Percentiles rank a stretch among this genome's conserved stretches.
phyloP scores from a whole-genome alignment of 768 basidiomycete species.

The Tricholoma bakamatsutake region DNA sequence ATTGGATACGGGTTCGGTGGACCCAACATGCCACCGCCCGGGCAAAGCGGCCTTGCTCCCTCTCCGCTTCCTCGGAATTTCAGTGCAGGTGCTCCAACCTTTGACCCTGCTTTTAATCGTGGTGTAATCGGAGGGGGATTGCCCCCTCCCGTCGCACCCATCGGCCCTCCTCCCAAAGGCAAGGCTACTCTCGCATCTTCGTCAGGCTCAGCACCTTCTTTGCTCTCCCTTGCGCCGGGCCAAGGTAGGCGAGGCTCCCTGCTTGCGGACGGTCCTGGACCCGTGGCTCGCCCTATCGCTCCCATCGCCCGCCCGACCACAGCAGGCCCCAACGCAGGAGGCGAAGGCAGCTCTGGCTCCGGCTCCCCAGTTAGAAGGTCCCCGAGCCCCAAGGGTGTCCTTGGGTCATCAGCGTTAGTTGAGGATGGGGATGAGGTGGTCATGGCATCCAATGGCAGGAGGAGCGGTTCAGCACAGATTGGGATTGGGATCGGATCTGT shows the following conservation, averaged over 20 bases:
- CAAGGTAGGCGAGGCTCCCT: slow-evolving; percentile 41
- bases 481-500: slow-evolving; percentile 23
- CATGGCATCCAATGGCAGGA: slow-evolving; percentile 35
- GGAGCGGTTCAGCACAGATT: slow-evolving; percentile 32
- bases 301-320: slow-evolving; percentile 63
- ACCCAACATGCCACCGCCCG: slow-evolving; percentile 34
- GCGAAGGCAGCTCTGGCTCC: slow-evolving; percentile 55
- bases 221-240: slow-evolving; percentile 39
- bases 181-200: slow-evolving; percentile 31
- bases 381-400: slow-evolving; percentile 55
- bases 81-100: slow-evolving; percentile 40
- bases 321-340: slow-evolving; percentile 35
- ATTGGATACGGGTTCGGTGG: slow-evolving; percentile 50
- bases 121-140: slow-evolving; percentile 21
- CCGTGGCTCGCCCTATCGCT: slow-evolving; percentile 56
- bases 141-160: slow-evolving; percentile 36
- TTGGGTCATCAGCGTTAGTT: slow-evolving; percentile 74
- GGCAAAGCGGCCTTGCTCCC: slow-evolving; percentile 38
- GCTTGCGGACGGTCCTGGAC: slow-evolving; percentile 45
- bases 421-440: slow-evolving; percentile 82
- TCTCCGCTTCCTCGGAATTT: slow-evolving; percentile 52
- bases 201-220: slow-evolving; percentile 28
- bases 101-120: slow-evolving; percentile 47
- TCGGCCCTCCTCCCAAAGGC: slow-evolving; percentile 49
- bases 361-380: slow-evolving; percentile 48